Base-by-base conservation (phyloP, 257 asterid genomes). In the Scutellaria baicalensis region DNA sequence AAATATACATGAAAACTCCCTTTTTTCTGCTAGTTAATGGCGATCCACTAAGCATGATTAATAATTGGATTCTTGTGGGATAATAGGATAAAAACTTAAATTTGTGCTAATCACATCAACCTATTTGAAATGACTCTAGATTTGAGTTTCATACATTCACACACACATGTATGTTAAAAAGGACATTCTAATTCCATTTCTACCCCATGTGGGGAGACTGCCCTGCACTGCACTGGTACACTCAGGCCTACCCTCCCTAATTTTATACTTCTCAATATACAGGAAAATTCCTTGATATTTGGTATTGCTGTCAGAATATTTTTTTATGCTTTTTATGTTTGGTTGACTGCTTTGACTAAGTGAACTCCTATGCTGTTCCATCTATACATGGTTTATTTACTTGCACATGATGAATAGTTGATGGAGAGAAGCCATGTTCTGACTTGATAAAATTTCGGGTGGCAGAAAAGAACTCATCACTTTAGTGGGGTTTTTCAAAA, bases 31-130 rank as follows among this genome's bases (percentile, higher is more conserved):
- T 56, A 79, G 70, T 70, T 71, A 61, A 79, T 76, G 81, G 75
- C 61, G 66, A 61, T 75, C 79, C 76, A 76, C 82, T 77, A 76
- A 81, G 77, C 69, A 78, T 80, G 85, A 80, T 83, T 80, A 73
- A 73, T 16, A 12, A 33, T 68, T 83, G 81, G 84, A 83, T 74
- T 76, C 70, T 74, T 72, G 77, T 59, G 79, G 71, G 40, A 57
- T 67, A 72, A 69, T 39, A 50, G 23, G 63, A 49, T 70, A 70
- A 64, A 62, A 42, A 52, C 39, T 68, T 66, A 73, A 70, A 38
- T 55, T 73, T 75, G 56, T 59, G 62, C 83, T 73, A 81, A 81
- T 84, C 91, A 79, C 80, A 60, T 81, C 68, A 61, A 18, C 31
- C 62, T 72, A 78, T 68, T 65, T 67, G 80, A 73, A 66, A 70